phyloP scores from a whole-genome alignment of 306 rosid genomes.

The Ammopiptanthus mongolicus region DNA sequence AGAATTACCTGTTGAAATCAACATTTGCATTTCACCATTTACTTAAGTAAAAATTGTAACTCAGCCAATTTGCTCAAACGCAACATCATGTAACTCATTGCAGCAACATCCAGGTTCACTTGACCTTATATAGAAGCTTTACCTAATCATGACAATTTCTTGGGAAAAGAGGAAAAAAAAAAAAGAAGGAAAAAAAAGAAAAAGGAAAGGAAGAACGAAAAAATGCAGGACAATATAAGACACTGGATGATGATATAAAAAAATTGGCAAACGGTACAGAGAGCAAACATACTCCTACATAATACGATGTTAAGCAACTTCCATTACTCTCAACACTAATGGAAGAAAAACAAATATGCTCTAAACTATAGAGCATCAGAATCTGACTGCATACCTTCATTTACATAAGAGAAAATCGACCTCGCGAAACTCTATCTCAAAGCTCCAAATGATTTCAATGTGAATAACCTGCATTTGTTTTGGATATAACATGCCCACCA shows the following conservation, averaged over 20 bases:
- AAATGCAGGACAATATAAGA: conserved; percentile 51
- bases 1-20: conserved; percentile 74
- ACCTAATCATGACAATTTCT: conserved; percentile 64
- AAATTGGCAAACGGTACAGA: conserved; percentile 31
- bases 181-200: neutral
- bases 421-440: conserved; percentile 64
- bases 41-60: conserved; percentile 50
- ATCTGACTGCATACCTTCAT: conserved; percentile 77
- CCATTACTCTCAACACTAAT: conserved; percentile 36
- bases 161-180: conserved; percentile 11
- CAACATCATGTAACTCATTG: conserved; percentile 68
- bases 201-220: neutral
- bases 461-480: conserved; percentile 72
- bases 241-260: conserved; percentile 40
- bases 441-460: conserved; percentile 78
- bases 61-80: conserved; percentile 61
- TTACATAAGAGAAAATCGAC: conserved; percentile 69
- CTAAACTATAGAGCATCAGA: conserved; percentile 46
- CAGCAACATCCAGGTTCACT: conserved; percentile 76
- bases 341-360: conserved; percentile 38
- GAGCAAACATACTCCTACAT: conserved; percentile 23
- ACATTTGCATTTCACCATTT: conserved; percentile 51
- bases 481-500: conserved; percentile 72
- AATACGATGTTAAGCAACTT: conserved; percentile 31
- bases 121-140: conserved; percentile 59